A percentile compares a stretch with the other conserved stretches of the same genome.
Conservation (phyloP, 805 yeast genomes). For the Barnettozyma populi region DNA sequence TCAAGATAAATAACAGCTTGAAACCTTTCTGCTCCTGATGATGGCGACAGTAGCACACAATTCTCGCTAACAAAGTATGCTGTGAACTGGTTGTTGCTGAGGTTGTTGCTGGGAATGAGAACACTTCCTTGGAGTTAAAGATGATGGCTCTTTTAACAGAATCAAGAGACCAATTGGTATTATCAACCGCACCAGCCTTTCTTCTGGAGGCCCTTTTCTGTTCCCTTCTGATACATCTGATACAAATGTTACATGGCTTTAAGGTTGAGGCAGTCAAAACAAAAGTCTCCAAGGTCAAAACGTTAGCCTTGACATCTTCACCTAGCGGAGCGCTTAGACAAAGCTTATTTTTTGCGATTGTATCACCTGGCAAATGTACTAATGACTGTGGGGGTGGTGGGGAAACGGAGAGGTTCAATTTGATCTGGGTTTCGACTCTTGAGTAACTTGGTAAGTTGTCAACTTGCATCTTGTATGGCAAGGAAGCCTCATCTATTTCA, state of each 20-base stretch:
- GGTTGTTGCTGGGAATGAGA: constrained; percentile 52
- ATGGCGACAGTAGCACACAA: constrained; percentile 94
- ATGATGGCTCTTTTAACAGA: constrained; percentile 78
- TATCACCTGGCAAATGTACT: constrained; percentile 79
- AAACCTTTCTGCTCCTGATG: constrained; percentile 88
- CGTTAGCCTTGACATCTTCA: constrained; percentile 42
- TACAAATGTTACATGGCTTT: constrained; percentile 70
- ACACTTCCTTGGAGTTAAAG: constrained; percentile 85
- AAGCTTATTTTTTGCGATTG: constrained; percentile 81
- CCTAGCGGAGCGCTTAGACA: constrained; percentile 48
- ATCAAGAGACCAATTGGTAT: constrained; percentile 70
- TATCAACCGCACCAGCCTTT: constrained; percentile 73
- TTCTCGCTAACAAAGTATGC: constrained; percentile 51
- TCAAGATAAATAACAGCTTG: constrained; percentile 61
- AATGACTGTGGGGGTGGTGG: constrained; percentile 75
- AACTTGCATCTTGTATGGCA: constrained; percentile 46
- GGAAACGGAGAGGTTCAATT: constrained; percentile 57
- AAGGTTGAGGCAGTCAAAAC: constrained; percentile 57
- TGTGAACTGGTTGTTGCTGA: constrained; percentile 28
- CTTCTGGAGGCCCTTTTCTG: constrained; percentile 91
- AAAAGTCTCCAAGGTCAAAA: constrained; percentile 69
- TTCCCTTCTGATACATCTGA: constrained; percentile 87
- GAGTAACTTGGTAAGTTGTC: constrained; percentile 71
- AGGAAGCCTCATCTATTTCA: constrained; percentile 21
- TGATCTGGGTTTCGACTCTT: constrained; percentile 94